phyloP scores from a whole-genome alignment of 331 rosid species.

The Phaseolus coccineus region DNA sequence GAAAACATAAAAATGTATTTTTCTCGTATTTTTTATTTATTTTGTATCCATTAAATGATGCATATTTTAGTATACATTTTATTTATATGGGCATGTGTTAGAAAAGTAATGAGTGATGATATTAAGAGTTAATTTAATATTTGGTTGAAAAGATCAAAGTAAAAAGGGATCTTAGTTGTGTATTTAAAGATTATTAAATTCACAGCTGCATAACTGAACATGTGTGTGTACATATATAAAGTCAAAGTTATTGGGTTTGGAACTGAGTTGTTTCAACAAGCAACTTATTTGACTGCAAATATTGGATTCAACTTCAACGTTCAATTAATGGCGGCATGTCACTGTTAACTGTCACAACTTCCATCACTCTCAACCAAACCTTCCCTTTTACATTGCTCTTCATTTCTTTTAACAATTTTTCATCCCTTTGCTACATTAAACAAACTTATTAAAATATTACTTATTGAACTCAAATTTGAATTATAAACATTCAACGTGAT shows the following conservation, averaged over 20 bases:
- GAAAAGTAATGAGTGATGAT: background rate
- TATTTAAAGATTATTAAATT: conserved; percentile 1
- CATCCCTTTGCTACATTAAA: too few relatives aligned
- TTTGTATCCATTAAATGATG: too few relatives aligned
- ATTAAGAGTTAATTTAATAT: background rate
- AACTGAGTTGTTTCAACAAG: background rate
- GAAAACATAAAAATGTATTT: too few relatives aligned
- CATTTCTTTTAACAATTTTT: background rate
- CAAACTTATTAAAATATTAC: too few relatives aligned
- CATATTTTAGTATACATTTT: too few relatives aligned
- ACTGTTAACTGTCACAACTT: background rate
- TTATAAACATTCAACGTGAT: background rate
- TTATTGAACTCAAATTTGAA: background rate
- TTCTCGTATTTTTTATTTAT: too few relatives aligned
- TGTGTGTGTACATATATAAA: background rate
- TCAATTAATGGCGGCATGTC: conserved; percentile 35
- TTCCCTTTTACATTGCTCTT: background rate
- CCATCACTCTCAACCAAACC: background rate
- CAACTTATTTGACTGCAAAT: conserved; percentile 9
- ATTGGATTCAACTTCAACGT: conserved; percentile 21
- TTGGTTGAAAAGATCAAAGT: background rate
- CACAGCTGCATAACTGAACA: background rate
- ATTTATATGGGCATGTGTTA: too few relatives aligned
- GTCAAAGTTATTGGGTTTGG: conserved; percentile 19
- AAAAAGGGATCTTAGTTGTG: background rate